A percentile compares a stretch with the other conserved stretches of the same genome.
Conservation (phyloP, 2,329 filamentous ascomycete species). For the Ophiocordyceps camponoti-saundersi region DNA sequence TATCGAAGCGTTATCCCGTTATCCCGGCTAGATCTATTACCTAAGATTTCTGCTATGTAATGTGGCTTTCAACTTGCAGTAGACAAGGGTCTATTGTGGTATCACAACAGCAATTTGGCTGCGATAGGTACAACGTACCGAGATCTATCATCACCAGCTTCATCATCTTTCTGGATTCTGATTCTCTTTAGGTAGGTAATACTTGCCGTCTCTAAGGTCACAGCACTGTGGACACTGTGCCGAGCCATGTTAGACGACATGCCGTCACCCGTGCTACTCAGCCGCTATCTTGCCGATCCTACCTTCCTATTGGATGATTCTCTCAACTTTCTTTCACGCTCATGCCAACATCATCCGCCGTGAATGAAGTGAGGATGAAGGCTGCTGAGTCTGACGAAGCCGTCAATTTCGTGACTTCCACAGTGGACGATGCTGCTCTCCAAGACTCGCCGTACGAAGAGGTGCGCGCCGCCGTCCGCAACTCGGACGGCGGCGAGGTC, state of each 20-base stretch:
- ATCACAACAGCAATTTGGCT: too few relatives aligned
- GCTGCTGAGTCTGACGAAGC: not conserved
- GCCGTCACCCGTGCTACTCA: not conserved
- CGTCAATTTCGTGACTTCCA: not conserved
- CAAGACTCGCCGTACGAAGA: slow-evolving; percentile 13
- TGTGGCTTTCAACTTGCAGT: too few relatives aligned
- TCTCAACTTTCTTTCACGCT: not conserved
- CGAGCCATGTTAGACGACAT: not conserved
- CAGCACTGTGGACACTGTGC: too few relatives aligned
- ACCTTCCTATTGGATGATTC: not conserved
- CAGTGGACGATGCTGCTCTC: not conserved
- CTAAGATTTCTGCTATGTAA: too few relatives aligned
- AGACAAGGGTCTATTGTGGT: too few relatives aligned
- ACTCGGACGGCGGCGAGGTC: slow-evolving; percentile 16
- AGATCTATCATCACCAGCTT: too few relatives aligned
- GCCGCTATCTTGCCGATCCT: not conserved
- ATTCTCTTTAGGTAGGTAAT: too few relatives aligned
- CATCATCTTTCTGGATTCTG: too few relatives aligned
- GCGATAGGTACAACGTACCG: too few relatives aligned
- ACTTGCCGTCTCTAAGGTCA: too few relatives aligned
- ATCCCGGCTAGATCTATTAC: too few relatives aligned
- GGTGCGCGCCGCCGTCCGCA: slow-evolving; percentile 15
- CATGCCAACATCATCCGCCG: not conserved
- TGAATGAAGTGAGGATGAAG: not conserved
- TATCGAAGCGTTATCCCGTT: too few relatives aligned